Conservation (phyloP, 441 rosid genomes). For the Populus hybrid region DNA sequence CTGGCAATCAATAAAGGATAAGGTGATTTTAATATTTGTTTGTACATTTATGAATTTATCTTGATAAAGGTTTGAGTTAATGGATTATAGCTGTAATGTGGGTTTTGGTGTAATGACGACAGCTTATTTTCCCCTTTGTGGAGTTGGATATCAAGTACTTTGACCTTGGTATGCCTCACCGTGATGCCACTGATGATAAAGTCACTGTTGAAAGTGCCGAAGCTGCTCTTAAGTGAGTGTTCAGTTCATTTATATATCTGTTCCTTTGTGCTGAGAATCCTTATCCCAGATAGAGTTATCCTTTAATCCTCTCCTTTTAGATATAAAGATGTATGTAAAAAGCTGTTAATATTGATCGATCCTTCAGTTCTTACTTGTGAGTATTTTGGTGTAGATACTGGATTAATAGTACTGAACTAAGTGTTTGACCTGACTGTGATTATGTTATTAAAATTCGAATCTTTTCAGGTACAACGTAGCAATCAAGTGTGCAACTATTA, state of each 20-base stretch:
- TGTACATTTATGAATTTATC: not conserved
- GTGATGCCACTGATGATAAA: slow-evolving; percentile 90
- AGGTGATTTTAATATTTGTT: slow-evolving; percentile 36
- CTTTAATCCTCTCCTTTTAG: not conserved
- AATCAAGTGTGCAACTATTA: slow-evolving; percentile 92
- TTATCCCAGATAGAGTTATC: not conserved
- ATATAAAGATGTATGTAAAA: not conserved
- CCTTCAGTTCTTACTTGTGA: not conserved
- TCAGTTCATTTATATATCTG: not conserved
- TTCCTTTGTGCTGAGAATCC: not conserved
- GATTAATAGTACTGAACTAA: not conserved
- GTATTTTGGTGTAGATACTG: not conserved
- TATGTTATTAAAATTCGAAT: not conserved
- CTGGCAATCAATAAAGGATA: slow-evolving; percentile 76
- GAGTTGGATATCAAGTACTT: slow-evolving; percentile 94
- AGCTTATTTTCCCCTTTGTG: slow-evolving; percentile 84
- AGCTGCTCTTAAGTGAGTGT: slow-evolving; percentile 76
- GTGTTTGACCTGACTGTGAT: not conserved
- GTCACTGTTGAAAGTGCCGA: slow-evolving; percentile 92
- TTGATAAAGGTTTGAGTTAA: not conserved
- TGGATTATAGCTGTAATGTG: not conserved
- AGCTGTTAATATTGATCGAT: not conserved
- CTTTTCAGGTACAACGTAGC: slow-evolving; percentile 82
- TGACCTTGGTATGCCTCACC: slow-evolving; percentile 91
- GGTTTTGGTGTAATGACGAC: slow-evolving; percentile 3